Base-by-base conservation (phyloP, 129 eudicot genomes). In the Artemisia annua region DNA sequence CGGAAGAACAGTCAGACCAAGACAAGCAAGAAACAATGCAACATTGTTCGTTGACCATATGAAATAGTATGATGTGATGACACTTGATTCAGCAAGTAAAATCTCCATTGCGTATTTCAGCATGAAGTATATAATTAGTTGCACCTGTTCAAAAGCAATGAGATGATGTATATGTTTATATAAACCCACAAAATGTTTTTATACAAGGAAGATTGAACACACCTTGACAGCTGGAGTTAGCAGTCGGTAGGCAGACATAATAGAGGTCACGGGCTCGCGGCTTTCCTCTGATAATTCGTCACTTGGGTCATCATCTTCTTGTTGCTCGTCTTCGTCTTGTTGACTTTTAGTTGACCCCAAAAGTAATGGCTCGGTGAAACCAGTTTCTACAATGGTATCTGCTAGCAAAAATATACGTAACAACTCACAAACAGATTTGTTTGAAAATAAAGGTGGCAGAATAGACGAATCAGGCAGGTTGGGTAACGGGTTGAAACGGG, bases 161-260 rank as follows among this genome's bases (percentile, higher is more conserved):
- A 50, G 32, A 50, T 20, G 52, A 19, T 32, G 67, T 8, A 22
- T 16, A 26, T 66, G 24, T 26, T 39, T 39, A 66, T 65, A 68
- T 61, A 48, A 20, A 12, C 0, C 52, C 17, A n/a, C 44, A 39
- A 39, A 5, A 39, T 39, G 44, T 39, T 63, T 39, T 35, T 35
- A 2, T 0, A 3, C 11, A 19, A 22, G 49, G 32, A 63, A 26
- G 49, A 51, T 11, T 2, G 43, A 78, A 19, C 9, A 18, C 20
- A 86, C 97, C 96, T 91, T 91, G 35, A 91, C 87, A 39, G 96
- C 86, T 22, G 97, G 97, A 56, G 96, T 88, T 67, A 91, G 97
- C 67, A 91, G 66, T 19, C 84, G 83, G 57, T 91, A 91, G 8
- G 97, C 97, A 59, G 96, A 77, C 63, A 71, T 77, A 78, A 91